Base-by-base conservation (phyloP, 2,329 filamentous ascomycete genomes). In the Fusarium sp. region DNA sequence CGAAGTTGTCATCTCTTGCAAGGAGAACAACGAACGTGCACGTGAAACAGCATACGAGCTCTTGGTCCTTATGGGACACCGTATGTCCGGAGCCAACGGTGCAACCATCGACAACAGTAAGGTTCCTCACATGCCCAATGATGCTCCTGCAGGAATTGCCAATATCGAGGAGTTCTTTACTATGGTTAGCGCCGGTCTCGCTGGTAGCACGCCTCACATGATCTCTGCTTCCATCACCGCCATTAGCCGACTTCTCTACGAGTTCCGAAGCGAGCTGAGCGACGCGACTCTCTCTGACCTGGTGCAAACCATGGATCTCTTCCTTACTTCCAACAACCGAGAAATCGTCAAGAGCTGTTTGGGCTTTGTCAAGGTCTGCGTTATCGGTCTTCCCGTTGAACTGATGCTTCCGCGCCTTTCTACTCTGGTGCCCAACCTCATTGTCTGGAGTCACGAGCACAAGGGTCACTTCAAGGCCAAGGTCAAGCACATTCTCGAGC, bases 361-460 rank as follows among this genome's bases (percentile, higher is more conserved):
- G 7, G 96, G 96, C 21, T 99, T 99, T 77, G 93, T 98, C 76
- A 99, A 99, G 83, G 94, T 99, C 26, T 97, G 93, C 73, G 89
- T 97, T 62, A 94, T 98, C 74, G 91, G 92, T 62, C 83, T 98
- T 31, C 94, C 95, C 0, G 88, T 90, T 40, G 89, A 92, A 7
- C 85, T 97, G 67, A 91, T 99, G 83, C 85, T 91, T 36, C 91
- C 93, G 6, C 89, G 94, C 24, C 88, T 99, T 36, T 83, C 86
- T 33, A 89, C 90, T 0, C 85, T 99, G 47, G 88, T 99, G 3
- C 93, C 94, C 5, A 97, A 97, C 79, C 85, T 98, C 21, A 93
- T 98, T 85, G 89, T 94, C 42, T 99, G 96, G 95, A 94, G 92
- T 77, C 94, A 98, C 80, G 96, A 99, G 81, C 97, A 99, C 84